Evolutionary conservation across 129 eudicot species (phyloP), one percentile per base, ranked within the genome.

Genomic region (Cynara cardunculus): DNA sequence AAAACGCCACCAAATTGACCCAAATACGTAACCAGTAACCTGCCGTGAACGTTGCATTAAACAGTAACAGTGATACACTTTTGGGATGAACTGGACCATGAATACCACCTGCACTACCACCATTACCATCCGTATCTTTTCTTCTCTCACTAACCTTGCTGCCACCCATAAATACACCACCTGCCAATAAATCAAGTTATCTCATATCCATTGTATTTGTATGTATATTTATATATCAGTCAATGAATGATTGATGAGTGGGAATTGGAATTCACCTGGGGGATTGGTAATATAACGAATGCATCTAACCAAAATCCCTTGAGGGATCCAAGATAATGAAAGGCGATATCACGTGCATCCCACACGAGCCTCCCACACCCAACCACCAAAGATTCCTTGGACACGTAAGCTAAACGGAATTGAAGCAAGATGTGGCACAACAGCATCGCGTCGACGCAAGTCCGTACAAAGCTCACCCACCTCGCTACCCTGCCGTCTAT

Each of bases 301-400:
- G 78, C 87, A 76, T 93, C 98, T 44, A 90, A 89, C 94, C 98
- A 93, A 77, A 93, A 90, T 3, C 92, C 94, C 69, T 69, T 75
- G 2, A 89, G 25, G 4, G 92, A 93, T 31, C 87, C 64, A 16
- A 93, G 84, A 69, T 93, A 90, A 62, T 85, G 96, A 16, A 83
- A 75, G 3, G 91, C 98, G 28, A 93, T 83, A 14, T 86, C 91
- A 37, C 92, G 91, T 66, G 93, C 75, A 68, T 93, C 91, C 98
- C 98, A 93, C 87, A 89, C 94, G 71, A 93, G 96, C 67, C 82
- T 87, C 61, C 98, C 98, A 53, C 92, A 89, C 25, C 98, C 98
- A n/a, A 90, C 91, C 0, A 93, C 94, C 85, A 93, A 70, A 74
- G 98, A 89, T 83, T 90, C 94, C 77, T 90, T 81, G 7, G 94